Base-by-base conservation (phyloP, 2,329 filamentous ascomycete species). In the Metarhizium robertsii region DNA sequence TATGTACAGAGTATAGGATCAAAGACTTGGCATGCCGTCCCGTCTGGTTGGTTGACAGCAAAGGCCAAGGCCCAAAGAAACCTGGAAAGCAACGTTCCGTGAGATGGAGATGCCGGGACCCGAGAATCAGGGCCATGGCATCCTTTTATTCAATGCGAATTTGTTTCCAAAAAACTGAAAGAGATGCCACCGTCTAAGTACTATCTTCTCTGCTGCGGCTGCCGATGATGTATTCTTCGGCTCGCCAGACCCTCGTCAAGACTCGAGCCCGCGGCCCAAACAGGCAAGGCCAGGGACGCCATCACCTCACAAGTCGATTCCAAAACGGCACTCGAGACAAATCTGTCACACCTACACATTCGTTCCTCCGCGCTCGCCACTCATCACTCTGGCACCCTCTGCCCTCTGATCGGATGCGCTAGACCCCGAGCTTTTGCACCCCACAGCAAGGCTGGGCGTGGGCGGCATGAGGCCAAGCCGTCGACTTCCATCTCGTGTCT, bases 251-350 rank as follows among this genome's bases (percentile, higher is more conserved):
- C 48, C 53, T 38, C 25, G 43, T 36, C 51, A 46, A 25, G 25
- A 25, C 25, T 25, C 25, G 3, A 32, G n/a, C n/a, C 40, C 42
- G 53, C 58, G 57, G 38, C 57, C 57, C 45, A 42, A 57, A 50
- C 53, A 54, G 58, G 59, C 50, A 57, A 58, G 57, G 38, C 29
- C 20, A 13, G 25, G 3, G n/a, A 42, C 32, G 29, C 38, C 53
- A 38, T 43, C 55, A 52, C 53, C 56, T 46, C 57, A 53, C 58
- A 59, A 58, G 50, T 59, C 38, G 55, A 55, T 55, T 38, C 52
- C 62, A 65, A 69, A 65, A 66, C 65, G 58, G 60, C 53, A 68
- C 59, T 57, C 67, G 68, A 69, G 69, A 71, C 69, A 63, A 55
- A 54, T 63, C 65, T 69, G 69, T 70, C 64, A 68, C 69, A 69